A percentile compares a stretch with the other conserved stretches of the same genome.
These are phyloP conservation scores for Populus hybrid DNA, from an alignment of 441 rosid genomes.

Conservation along the genomic window DNA sequence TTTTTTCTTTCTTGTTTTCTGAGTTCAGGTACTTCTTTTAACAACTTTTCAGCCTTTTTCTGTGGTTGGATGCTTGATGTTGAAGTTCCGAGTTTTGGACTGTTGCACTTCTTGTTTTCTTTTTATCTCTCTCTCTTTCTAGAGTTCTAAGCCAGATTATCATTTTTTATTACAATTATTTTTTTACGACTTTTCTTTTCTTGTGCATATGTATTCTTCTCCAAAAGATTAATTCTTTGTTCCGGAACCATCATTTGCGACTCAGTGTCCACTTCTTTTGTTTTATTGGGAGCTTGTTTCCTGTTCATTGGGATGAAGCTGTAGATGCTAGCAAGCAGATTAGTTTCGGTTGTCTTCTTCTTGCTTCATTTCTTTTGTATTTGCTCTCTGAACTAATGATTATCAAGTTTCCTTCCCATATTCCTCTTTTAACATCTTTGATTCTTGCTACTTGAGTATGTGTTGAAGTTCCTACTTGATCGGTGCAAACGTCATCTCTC, in stretches of 20 bases:
- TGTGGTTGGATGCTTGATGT: constrained; percentile 41
- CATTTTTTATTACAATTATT: neutral
- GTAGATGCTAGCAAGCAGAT: constrained; percentile 27
- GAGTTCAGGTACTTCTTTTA: constrained; percentile 30
- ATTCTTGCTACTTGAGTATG: constrained; percentile 13
- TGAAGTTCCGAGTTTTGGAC: constrained; percentile 47
- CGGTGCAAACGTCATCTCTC: too few relatives aligned
- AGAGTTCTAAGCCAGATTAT: neutral
- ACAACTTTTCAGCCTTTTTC: constrained; percentile 36
- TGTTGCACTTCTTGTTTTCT: constrained; percentile 30
- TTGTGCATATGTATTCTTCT: neutral
- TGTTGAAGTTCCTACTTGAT: too few relatives aligned
- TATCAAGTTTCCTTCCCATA: constrained; percentile 26
- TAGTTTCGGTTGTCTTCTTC: constrained; percentile 39
- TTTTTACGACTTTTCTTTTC: constrained; percentile 20
- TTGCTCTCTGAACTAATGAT: constrained; percentile 37
- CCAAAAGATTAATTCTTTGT: neutral
- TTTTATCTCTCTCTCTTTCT: neutral
- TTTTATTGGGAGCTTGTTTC: constrained; percentile 9
- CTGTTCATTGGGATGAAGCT: constrained; percentile 22
- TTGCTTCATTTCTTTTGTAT: constrained; percentile 22
- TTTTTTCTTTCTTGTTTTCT: constrained; percentile 15
- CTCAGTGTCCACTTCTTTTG: neutral
- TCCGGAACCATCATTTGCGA: neutral
- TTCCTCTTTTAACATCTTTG: constrained; percentile 28